phyloP scores from a whole-genome alignment of 768 basidiomycete species.

The Psilocybe sp. region DNA sequence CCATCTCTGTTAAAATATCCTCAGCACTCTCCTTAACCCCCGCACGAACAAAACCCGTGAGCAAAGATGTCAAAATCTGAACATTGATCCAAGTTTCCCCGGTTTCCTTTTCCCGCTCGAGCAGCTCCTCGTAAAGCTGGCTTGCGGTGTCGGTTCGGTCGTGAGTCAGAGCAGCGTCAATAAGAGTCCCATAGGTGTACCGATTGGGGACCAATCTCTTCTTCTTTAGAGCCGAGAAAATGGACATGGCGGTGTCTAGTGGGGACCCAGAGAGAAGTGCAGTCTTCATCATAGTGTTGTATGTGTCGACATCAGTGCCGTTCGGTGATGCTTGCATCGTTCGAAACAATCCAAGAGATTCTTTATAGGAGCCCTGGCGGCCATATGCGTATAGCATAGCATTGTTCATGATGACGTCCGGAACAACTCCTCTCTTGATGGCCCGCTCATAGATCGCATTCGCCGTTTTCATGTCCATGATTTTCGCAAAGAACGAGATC shows the following conservation, averaged over 20 bases:
- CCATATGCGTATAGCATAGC: conserved; percentile 83
- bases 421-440: conserved; percentile 55
- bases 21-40: conserved; percentile 55
- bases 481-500: conserved; percentile 61
- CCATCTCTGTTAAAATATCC: conserved; percentile 72
- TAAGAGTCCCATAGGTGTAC: conserved; percentile 68
- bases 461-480: conserved; percentile 61
- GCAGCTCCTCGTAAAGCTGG: conserved; percentile 70
- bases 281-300: conserved; percentile 81
- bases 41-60: conserved; percentile 64
- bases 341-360: conserved; percentile 62
- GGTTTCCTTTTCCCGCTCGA: conserved; percentile 36
- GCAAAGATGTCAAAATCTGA: conserved; percentile 71
- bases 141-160: conserved; percentile 61
- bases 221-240: conserved; percentile 57
- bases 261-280: conserved; percentile 82
- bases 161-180: conserved; percentile 80
- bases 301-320: conserved; percentile 44
- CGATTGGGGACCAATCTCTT: conserved; percentile 53
- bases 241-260: conserved; percentile 53
- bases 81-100: conserved; percentile 42
- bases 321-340: neutral
- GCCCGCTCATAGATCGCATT: conserved; percentile 67
- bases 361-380: conserved; percentile 75
- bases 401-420: conserved; percentile 63